Base-by-base conservation (phyloP, 1,284 basidiomycete genomes). In the Moniliella sp. region DNA sequence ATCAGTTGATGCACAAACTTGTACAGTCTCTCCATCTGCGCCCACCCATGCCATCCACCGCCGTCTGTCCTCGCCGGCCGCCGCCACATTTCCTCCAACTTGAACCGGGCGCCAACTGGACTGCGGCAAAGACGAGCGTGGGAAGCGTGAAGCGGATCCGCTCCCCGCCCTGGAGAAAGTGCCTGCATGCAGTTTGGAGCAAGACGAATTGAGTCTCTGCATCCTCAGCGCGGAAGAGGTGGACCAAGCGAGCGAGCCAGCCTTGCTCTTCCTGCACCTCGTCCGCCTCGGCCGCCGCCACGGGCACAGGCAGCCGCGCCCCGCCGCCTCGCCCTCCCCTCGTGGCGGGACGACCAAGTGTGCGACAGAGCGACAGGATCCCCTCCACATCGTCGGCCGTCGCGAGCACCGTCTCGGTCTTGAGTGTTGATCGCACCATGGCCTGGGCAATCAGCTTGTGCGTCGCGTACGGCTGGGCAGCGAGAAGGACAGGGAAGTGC, bases 1-100 rank as follows among this genome's bases (percentile, higher is more conserved):
- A 57, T 51, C 27, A 57, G 43, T 38, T 59, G 56, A 28, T 59
- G 56, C 18, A 57, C 41, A 25, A 56, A 59, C 32, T 51, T 52
- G 42, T 51, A 52, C 7, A 59, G 39, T n/a, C 52, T 54, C 12
- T 44, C 27, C 50, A 56, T 51, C 38, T 57, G 52, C 25, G 37
- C 37, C 27, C 48, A 43, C 51, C 54, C 55, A 10, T 43, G 42
- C 4, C 38, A 27, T 34, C 17, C 29, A 11, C 27, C 9, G n/a
- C n/a, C n/a, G n/a, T n/a, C n/a, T n/a, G n/a, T n/a, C n/a, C n/a
- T n/a, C n/a, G n/a, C n/a, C n/a, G n/a, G n/a, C n/a, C n/a, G n/a
- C n/a, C n/a, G n/a, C n/a, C n/a, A n/a, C 15, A 37, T 28, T 31
- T 53, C 44, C 15, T 42, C 40, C 16, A 44, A 26, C 41, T 48